phyloP scores from a whole-genome alignment of 345 rosid genomes.

The Laguncularia racemosa region DNA sequence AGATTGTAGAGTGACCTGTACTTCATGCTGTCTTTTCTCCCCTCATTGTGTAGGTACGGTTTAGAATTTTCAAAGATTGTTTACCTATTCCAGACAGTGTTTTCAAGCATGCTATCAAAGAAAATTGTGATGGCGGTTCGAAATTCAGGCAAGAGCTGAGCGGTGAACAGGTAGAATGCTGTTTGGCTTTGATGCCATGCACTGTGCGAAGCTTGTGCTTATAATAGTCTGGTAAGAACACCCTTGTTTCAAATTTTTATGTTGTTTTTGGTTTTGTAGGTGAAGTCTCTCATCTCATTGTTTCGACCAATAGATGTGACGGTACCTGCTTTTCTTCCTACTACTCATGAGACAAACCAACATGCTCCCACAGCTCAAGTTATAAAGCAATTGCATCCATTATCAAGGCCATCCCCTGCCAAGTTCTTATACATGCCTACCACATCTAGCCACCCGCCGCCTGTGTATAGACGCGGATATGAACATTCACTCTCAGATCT shows the following conservation, averaged over 20 bases:
- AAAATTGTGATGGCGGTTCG: conserved; percentile 19
- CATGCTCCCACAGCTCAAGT: conserved; percentile 3
- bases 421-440: conserved; percentile 6
- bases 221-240: too few relatives aligned
- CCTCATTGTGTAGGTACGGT: conserved; percentile 18
- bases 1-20: not conserved
- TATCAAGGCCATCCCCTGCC: conserved; percentile 8
- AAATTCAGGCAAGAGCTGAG: conserved; percentile 27
- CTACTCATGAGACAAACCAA: not conserved
- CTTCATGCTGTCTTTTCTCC: not conserved
- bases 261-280: conserved; percentile 13
- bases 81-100: conserved; percentile 25
- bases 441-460: conserved; percentile 3
- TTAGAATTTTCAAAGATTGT: conserved; percentile 25
- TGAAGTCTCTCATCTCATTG: conserved; percentile 19
- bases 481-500: not conserved
- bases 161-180: conserved; percentile 14
- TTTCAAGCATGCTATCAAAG: conserved; percentile 21
- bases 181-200: not conserved
- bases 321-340: conserved; percentile 4
- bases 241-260: too few relatives aligned
- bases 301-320: conserved; percentile 12
- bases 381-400: conserved; percentile 4
- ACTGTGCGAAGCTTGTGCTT: too few relatives aligned
- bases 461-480: conserved; percentile 1